A percentile compares a stretch with the other conserved stretches of the same genome.
Conservation (phyloP, 2,329 filamentous ascomycete genomes). For the Pseudogymnoascus sp. region DNA sequence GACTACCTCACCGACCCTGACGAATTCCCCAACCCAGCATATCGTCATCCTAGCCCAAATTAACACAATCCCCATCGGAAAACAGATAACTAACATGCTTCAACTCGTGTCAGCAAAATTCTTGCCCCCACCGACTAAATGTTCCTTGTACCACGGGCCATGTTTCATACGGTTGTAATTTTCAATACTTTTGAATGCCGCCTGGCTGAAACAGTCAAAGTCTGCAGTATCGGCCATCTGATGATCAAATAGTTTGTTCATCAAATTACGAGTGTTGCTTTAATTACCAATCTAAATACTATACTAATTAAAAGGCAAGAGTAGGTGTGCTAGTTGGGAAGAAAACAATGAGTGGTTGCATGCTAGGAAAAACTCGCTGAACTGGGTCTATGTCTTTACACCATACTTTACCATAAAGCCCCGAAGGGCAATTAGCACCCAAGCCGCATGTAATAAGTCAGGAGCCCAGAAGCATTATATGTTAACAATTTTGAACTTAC, state of each 20-base stretch:
- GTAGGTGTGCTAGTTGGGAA: too few relatives aligned
- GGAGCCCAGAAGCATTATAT: not conserved
- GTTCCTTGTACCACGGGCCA: conserved; percentile 39
- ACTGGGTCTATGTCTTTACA: not conserved
- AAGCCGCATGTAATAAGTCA: not conserved
- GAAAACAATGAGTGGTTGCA: too few relatives aligned
- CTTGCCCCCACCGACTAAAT: conserved; percentile 33
- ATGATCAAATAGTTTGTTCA: conserved; percentile 34
- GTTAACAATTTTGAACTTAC: not conserved
- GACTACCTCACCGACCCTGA: not conserved
- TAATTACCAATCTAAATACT: not conserved
- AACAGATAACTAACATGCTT: conserved; percentile 17
- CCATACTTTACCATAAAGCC: not conserved
- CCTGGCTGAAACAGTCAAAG: conserved; percentile 43
- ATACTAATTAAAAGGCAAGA: too few relatives aligned
- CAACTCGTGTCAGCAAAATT: conserved; percentile 43
- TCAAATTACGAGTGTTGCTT: not conserved
- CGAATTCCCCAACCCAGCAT: not conserved
- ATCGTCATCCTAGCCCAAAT: not conserved
- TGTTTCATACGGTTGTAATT: conserved; percentile 42
- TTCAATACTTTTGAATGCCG: conserved; percentile 38
- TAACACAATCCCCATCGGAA: not conserved
- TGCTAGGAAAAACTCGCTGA: not conserved
- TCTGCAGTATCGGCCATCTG: conserved; percentile 41
- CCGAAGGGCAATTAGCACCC: not conserved